Conservation (phyloP, 257 asterid species). For the Leptodermis oblonga region DNA sequence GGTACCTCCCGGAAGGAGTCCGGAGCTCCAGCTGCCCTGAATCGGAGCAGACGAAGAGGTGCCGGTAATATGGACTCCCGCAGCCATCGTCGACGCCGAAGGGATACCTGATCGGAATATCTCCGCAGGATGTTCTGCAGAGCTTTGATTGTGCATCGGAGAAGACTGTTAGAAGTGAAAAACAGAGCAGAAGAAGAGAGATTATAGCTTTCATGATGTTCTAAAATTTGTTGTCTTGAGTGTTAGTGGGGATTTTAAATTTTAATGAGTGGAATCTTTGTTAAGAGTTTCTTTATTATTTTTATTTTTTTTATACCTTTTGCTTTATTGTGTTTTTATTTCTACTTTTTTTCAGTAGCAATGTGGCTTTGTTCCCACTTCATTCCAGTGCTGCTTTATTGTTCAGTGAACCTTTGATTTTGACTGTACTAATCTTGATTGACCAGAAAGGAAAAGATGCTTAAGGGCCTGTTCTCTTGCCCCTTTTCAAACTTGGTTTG, state of each 20-base stretch:
- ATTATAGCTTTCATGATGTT: not conserved
- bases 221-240: no score
- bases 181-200: slow-evolving; percentile 7
- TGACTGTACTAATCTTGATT: not conserved
- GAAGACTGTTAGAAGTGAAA: slow-evolving; percentile 10
- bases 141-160: slow-evolving; percentile 41
- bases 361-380: slow-evolving; percentile 32
- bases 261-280: slow-evolving; percentile 23
- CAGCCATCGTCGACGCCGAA: slow-evolving; percentile 92
- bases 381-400: slow-evolving; percentile 4
- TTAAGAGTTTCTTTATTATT: slow-evolving; percentile 21
- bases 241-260: not conserved
- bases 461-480: no score
- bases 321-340: slow-evolving; percentile 23
- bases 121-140: slow-evolving; percentile 73
- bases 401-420: not conserved
- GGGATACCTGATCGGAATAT: slow-evolving; percentile 67
- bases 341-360: slow-evolving; percentile 17
- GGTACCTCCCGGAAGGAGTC: slow-evolving; percentile 80
- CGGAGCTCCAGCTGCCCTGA: slow-evolving; percentile 53
- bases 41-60: slow-evolving; percentile 54
- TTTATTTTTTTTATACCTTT: slow-evolving; percentile 27
- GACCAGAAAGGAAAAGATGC: not conserved
- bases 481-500: no score
- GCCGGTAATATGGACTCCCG: slow-evolving; percentile 75